A percentile compares a stretch with the other conserved stretches of the same genome.
phyloP scores from a whole-genome alignment of 192 early-diverging fungal genomes.

The Rhizoclosmatium sp. region DNA sequence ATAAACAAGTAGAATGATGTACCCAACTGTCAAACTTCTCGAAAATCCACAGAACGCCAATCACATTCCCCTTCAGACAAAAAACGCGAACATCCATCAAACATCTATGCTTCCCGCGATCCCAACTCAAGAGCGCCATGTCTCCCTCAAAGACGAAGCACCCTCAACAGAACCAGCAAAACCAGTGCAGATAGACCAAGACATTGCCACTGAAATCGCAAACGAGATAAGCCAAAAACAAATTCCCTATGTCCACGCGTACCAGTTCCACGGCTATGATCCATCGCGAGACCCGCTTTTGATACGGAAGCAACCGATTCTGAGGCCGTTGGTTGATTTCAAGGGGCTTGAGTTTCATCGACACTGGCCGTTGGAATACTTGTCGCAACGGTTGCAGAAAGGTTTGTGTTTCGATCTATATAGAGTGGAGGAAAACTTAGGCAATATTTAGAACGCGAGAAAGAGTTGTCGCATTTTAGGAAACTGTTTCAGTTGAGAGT shows the following conservation, averaged over 20 bases:
- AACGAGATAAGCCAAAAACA: background rate
- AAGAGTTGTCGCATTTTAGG: slow-evolving; percentile 33
- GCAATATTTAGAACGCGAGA: slow-evolving; percentile 28
- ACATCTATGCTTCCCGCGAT: no score
- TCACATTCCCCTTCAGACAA: no score
- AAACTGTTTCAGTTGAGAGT: slow-evolving; percentile 36
- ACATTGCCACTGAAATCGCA: background rate
- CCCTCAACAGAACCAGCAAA: background rate
- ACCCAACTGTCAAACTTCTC: no score
- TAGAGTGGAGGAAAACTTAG: background rate
- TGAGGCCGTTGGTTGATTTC: slow-evolving; percentile 34
- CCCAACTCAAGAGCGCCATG: no score
- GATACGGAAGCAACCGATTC: slow-evolving; percentile 20
- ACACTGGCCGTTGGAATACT: slow-evolving; percentile 37
- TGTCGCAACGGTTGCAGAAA: slow-evolving; percentile 36
- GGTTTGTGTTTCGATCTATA: slow-evolving; percentile 4
- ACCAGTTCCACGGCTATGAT: slow-evolving; percentile 36
- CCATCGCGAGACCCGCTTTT: slow-evolving; percentile 26
- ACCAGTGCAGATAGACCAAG: no score
- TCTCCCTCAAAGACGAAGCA: no score
- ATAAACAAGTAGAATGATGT: no score
- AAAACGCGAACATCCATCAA: no score
- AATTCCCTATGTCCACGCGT: slow-evolving; percentile 25
- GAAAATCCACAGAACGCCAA: no score
- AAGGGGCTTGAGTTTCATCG: slow-evolving; percentile 37